A percentile compares a stretch with the other conserved stretches of the same genome.
These are phyloP conservation scores for Geranomyces michiganensis DNA, from an alignment of 192 early-diverging fungal species.

Conservation along the genomic window DNA sequence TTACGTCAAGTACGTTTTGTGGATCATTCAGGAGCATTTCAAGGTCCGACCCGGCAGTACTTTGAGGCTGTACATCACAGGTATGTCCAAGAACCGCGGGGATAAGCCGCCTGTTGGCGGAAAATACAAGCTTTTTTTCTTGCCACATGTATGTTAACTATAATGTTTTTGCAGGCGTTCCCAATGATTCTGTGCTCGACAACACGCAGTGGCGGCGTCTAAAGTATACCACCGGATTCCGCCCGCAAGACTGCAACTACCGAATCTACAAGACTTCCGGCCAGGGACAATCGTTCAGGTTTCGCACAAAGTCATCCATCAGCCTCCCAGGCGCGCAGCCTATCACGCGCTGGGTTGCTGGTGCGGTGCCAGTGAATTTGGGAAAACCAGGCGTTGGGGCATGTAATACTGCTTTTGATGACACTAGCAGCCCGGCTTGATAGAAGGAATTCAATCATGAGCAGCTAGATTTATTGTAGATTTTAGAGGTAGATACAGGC, in stretches of 20 bases:
- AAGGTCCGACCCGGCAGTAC: neutral
- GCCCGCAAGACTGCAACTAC: constrained; percentile 11
- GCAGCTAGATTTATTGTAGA: no score
- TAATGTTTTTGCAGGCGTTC: neutral
- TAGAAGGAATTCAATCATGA: no score
- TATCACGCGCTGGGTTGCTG: neutral
- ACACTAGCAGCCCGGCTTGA: no score
- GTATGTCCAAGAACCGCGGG: neutral
- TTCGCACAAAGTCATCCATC: neutral
- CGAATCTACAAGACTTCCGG: neutral
- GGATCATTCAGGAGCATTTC: constrained; percentile 15
- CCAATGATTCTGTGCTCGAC: neutral
- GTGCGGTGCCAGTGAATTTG: neutral
- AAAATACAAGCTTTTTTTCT: neutral
- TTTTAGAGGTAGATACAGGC: no score
- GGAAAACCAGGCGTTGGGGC: neutral
- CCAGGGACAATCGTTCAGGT: neutral
- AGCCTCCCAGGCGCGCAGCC: neutral
- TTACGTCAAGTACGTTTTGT: neutral
- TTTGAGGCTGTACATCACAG: constrained; percentile 4
- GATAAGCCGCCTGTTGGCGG: neutral
- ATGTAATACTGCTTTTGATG: neutral
- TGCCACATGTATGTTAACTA: neutral
- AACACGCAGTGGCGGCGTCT: neutral
- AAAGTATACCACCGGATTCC: neutral